These are phyloP conservation scores for Zygotorulaspora florentina DNA, from an alignment of 805 yeast genomes.

Conservation along the genomic window DNA sequence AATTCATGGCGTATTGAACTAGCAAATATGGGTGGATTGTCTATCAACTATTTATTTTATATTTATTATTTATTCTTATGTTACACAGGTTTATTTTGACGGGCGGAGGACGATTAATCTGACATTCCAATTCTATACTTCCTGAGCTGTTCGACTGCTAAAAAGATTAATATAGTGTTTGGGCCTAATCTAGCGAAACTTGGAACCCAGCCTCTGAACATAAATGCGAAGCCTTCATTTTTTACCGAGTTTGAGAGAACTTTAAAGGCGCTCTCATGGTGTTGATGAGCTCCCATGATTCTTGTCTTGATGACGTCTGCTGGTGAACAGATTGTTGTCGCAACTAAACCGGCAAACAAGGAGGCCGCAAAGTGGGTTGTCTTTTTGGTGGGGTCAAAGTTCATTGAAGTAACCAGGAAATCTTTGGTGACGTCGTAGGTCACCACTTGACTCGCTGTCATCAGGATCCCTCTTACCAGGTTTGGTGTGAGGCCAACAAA, in stretches of 20 bases:
- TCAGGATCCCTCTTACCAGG: constrained; percentile 71
- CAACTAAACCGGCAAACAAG: constrained; percentile 77
- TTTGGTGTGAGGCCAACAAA: constrained; percentile 78
- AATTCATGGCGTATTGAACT: constrained; percentile 29
- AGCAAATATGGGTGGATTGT: neutral
- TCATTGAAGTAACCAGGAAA: constrained; percentile 46
- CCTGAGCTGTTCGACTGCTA: constrained; percentile 64
- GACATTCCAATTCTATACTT: constrained; percentile 48
- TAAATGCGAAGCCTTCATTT: constrained; percentile 69
- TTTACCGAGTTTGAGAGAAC: constrained; percentile 54
- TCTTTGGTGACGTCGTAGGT: constrained; percentile 75
- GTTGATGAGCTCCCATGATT: constrained; percentile 60
- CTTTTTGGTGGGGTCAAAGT: constrained; percentile 55
- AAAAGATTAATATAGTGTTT: constrained; percentile 64
- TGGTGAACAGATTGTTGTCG: constrained; percentile 89
- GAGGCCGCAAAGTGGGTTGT: constrained; percentile 77
- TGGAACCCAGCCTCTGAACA: constrained; percentile 91
- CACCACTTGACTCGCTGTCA: constrained; percentile 90
- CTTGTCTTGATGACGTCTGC: constrained; percentile 88
- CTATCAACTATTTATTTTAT: neutral
- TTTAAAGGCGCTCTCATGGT: constrained; percentile 44
- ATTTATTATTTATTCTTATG: constrained; percentile 2
- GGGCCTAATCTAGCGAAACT: constrained; percentile 85
- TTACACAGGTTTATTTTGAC: neutral
- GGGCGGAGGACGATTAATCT: neutral